Conservation (phyloP, 306 rosid species). For the Corylus americana region DNA sequence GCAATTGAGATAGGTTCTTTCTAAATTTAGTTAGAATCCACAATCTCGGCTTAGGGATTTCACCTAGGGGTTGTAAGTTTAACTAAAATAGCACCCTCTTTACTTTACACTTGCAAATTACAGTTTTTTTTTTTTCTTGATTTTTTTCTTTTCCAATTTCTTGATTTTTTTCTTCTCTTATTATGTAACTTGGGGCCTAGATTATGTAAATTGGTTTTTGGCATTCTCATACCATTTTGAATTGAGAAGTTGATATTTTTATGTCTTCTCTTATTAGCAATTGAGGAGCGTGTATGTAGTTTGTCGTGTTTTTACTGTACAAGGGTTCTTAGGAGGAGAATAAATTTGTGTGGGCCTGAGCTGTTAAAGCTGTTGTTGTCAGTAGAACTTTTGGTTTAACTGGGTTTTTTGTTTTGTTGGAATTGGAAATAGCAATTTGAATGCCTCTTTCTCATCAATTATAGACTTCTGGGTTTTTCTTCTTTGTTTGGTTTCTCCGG, state of each 20-base stretch:
- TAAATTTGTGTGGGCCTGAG: slow-evolving; percentile 47
- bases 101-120: neutral
- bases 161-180: neutral
- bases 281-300: slow-evolving; percentile 13
- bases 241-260: slow-evolving; percentile 7
- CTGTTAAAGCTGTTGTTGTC: slow-evolving; percentile 57
- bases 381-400: slow-evolving; percentile 37
- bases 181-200: slow-evolving; percentile 15
- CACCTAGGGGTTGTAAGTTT: neutral
- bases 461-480: slow-evolving; percentile 44
- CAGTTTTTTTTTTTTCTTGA: neutral
- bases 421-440: slow-evolving; percentile 40
- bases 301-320: neutral
- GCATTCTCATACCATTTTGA: slow-evolving; percentile 2
- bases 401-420: slow-evolving; percentile 39
- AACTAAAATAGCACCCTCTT: neutral
- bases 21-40: neutral
- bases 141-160: neutral
- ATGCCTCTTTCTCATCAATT: slow-evolving; percentile 41
- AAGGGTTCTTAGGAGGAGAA: slow-evolving; percentile 27
- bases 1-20: slow-evolving; percentile 28
- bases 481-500: slow-evolving; percentile 46
- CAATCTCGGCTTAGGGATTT: slow-evolving; percentile 15
- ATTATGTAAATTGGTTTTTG: slow-evolving; percentile 3
- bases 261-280: neutral